Percentiles rank a stretch among this genome's conserved stretches.
phyloP scores from a whole-genome alignment of 805 yeast genomes.

The Lipomyces lipofer region DNA sequence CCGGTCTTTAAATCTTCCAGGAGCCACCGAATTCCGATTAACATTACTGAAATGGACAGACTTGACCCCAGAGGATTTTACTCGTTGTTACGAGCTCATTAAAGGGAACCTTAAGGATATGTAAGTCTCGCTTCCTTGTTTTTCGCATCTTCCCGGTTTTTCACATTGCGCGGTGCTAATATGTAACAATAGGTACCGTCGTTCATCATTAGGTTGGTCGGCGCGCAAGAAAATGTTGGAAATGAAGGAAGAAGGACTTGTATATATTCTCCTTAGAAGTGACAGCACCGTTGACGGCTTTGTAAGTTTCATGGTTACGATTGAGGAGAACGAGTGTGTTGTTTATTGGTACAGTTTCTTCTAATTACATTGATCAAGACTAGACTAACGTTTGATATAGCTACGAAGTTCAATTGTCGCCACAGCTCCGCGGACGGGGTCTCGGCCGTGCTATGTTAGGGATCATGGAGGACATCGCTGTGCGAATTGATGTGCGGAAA shows the following conservation, averaged over 20 bases:
- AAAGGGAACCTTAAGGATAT: slow-evolving; percentile 24
- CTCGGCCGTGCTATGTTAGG: slow-evolving; percentile 23
- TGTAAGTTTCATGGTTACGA: slow-evolving; percentile 30
- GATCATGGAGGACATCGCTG: slow-evolving; percentile 18
- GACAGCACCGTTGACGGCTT: slow-evolving; percentile 19
- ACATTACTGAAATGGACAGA: slow-evolving; percentile 8
- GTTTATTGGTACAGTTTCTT: slow-evolving; percentile 22
- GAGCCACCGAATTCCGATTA: neutral
- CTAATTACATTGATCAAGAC: neutral
- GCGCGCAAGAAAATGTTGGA: slow-evolving; percentile 21
- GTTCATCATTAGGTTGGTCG: slow-evolving; percentile 31
- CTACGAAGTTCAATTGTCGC: slow-evolving; percentile 31
- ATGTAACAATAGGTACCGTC: slow-evolving; percentile 11
- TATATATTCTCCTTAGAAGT: slow-evolving; percentile 23
- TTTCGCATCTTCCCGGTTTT: neutral
- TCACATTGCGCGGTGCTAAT: neutral
- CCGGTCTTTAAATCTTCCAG: neutral
- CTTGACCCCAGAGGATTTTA: slow-evolving; percentile 12
- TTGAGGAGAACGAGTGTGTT: slow-evolving; percentile 28
- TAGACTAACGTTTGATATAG: neutral
- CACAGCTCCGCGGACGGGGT: slow-evolving; percentile 13
- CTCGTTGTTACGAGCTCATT: slow-evolving; percentile 26
- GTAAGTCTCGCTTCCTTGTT: slow-evolving; percentile 8
- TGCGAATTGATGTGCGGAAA: slow-evolving; percentile 9
- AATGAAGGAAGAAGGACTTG: slow-evolving; percentile 29